These are phyloP conservation scores for Aspergillus neoniger DNA, from an alignment of 2,329 filamentous ascomycete species.

Conservation along the genomic window DNA sequence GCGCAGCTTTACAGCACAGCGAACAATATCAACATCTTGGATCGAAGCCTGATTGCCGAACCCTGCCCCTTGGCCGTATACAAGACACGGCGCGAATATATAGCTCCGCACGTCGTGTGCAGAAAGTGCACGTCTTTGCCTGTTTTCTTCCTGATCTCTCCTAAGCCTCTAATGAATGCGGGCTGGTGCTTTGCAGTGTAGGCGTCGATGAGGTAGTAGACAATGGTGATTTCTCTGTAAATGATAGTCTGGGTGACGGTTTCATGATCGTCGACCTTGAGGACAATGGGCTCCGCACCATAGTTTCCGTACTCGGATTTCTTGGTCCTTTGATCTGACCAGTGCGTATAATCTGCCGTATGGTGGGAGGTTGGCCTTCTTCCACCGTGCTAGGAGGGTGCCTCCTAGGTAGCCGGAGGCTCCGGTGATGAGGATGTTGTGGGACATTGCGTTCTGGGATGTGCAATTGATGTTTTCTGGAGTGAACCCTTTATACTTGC, in stretches of 20 bases:
- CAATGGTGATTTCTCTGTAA: constrained; percentile 49
- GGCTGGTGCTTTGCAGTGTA: constrained; percentile 33
- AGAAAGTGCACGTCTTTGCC: constrained; percentile 52
- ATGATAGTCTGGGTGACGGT: constrained; percentile 43
- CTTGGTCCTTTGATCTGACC: constrained; percentile 51
- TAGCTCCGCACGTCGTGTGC: constrained; percentile 25
- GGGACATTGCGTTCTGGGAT: not conserved
- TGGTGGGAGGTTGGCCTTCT: constrained; percentile 41
- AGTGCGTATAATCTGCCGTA: constrained; percentile 52
- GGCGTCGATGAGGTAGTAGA: constrained; percentile 54
- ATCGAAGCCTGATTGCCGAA: not conserved
- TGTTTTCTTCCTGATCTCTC: constrained; percentile 45
- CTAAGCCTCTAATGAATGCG: constrained; percentile 49
- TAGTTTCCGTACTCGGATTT: constrained; percentile 40
- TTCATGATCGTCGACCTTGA: constrained; percentile 29
- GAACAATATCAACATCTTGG: not conserved
- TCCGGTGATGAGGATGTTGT: constrained; percentile 46
- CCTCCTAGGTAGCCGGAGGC: constrained; percentile 58
- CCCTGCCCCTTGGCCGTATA: not conserved
- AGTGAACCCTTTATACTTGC: too few species aligned
- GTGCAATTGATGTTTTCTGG: too few species aligned
- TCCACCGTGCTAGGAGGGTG: constrained; percentile 44
- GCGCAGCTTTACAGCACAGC: not conserved
- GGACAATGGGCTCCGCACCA: constrained; percentile 44
- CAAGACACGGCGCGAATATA: not conserved